Percentiles rank a stretch among this genome's conserved stretches.
Evolutionary conservation across 2,329 filamentous ascomycete genomes (phyloP).

Genomic region (Colletotrichum scovillei): DNA sequence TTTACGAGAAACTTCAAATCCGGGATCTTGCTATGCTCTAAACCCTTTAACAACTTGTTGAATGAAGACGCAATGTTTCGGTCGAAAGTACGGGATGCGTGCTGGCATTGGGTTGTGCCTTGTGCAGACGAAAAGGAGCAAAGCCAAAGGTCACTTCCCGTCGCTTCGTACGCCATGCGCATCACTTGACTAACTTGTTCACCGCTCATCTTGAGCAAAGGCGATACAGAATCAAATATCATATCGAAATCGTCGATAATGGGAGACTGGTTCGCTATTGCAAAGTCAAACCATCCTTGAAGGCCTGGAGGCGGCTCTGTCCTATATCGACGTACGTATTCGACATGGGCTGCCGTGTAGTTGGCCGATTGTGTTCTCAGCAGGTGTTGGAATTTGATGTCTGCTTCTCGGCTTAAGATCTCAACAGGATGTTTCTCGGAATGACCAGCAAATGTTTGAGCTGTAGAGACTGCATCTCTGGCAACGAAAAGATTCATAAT

Average conservation of each 20-base stretch:
- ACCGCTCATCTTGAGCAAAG: constrained; percentile 53
- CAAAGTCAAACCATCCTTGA: constrained; percentile 57
- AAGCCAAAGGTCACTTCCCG: constrained; percentile 49
- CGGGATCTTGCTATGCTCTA: constrained; percentile 42
- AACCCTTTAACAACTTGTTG: constrained; percentile 42
- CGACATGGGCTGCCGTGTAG: constrained; percentile 44
- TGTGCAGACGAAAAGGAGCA: constrained; percentile 45
- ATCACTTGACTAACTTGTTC: constrained; percentile 45
- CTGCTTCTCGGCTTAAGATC: not conserved
- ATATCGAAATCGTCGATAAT: constrained; percentile 64
- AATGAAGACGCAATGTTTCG: constrained; percentile 47
- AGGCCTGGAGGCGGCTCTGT: constrained; percentile 59
- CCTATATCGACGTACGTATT: constrained; percentile 57
- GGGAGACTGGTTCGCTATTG: constrained; percentile 49
- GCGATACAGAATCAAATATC: constrained; percentile 52
- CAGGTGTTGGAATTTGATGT: not conserved
- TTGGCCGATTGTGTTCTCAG: constrained; percentile 3
- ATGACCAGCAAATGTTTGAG: not conserved
- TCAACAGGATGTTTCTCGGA: not conserved
- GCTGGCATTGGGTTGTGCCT: constrained; percentile 46
- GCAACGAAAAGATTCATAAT: not conserved
- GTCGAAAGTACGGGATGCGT: constrained; percentile 47
- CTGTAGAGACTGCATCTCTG: not conserved
- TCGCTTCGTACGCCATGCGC: constrained; percentile 37
- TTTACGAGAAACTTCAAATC: constrained; percentile 58